Percentiles rank a stretch among this genome's conserved stretches.
These are phyloP conservation scores for Kodamaea arcana DNA, from an alignment of 1,139 yeast genomes.

Conservation along the genomic window DNA sequence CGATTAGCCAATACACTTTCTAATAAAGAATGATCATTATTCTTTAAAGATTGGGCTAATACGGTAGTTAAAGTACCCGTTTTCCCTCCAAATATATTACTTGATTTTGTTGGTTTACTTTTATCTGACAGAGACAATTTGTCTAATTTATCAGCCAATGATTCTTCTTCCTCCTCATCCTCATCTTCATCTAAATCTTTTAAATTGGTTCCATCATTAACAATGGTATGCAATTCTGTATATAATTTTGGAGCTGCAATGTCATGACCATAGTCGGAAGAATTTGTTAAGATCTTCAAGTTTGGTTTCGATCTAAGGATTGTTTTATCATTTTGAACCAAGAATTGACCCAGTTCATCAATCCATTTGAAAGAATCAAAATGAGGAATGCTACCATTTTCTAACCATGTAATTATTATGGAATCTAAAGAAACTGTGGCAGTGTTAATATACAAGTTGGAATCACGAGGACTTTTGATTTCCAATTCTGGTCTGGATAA, in stretches of 20 bases:
- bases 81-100: slow-evolving; percentile 30
- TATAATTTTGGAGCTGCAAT: slow-evolving; percentile 67
- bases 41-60: slow-evolving; percentile 65
- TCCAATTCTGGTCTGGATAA: slow-evolving; percentile 43
- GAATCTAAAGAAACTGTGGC: slow-evolving; percentile 34
- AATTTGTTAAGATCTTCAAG: slow-evolving; percentile 31
- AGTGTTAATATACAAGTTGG: slow-evolving; percentile 39
- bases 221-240: slow-evolving; percentile 63
- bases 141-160: slow-evolving; percentile 61
- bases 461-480: slow-evolving; percentile 29
- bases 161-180: slow-evolving; percentile 29
- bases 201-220: slow-evolving; percentile 63
- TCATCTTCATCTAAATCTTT: slow-evolving; percentile 45
- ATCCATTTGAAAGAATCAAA: slow-evolving; percentile 61
- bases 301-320: slow-evolving; percentile 40
- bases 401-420: slow-evolving; percentile 64
- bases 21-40: slow-evolving; percentile 65
- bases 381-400: slow-evolving; percentile 60
- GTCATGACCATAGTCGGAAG: slow-evolving; percentile 54
- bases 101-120: slow-evolving; percentile 18
- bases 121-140: slow-evolving; percentile 31
- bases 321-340: slow-evolving; percentile 22
- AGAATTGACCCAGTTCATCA: slow-evolving; percentile 28
- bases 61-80: slow-evolving; percentile 66
- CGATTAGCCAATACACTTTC: slow-evolving; percentile 78